These are phyloP conservation scores for Neoarthrinium moseri DNA, from an alignment of 2,329 filamentous ascomycete species.

Conservation along the genomic window DNA sequence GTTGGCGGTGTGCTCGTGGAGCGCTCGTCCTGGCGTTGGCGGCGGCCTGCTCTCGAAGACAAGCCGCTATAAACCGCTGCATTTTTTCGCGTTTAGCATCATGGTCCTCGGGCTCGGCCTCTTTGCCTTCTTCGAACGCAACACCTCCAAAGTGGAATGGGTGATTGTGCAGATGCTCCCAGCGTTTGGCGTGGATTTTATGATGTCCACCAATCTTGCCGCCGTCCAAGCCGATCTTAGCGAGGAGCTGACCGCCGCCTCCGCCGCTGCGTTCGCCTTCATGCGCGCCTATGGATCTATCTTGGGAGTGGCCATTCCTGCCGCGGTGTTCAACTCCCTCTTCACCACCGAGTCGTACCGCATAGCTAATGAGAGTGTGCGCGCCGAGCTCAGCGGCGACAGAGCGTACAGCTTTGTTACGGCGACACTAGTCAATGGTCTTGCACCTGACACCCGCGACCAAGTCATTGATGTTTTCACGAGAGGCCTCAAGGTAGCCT, in stretches of 20 bases:
- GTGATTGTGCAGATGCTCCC: conserved; percentile 19
- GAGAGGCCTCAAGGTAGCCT: neutral
- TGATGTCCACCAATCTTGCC: conserved; percentile 34
- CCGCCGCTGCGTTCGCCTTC: neutral
- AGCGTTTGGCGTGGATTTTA: conserved; percentile 33
- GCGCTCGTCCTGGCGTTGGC: conserved; percentile 6
- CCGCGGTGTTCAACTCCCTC: conserved; percentile 30
- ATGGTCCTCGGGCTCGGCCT: neutral
- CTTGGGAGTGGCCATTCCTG: conserved; percentile 40
- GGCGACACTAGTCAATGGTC: neutral
- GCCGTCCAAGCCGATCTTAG: conserved; percentile 33
- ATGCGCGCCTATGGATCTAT: conserved; percentile 27
- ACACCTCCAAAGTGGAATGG: neutral
- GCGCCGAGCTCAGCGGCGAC: neutral
- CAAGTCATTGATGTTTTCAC: neutral
- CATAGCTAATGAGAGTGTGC: neutral
- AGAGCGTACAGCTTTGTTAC: neutral
- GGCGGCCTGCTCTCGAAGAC: conserved; percentile 12
- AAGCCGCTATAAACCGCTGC: neutral
- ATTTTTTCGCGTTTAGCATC: neutral
- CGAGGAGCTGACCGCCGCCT: conserved; percentile 20
- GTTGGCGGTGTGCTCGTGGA: neutral
- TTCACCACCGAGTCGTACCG: neutral
- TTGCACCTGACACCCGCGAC: neutral
- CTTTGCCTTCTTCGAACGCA: neutral